Percentiles rank a stretch among this genome's conserved stretches.
phyloP scores from a whole-genome alignment of 2,329 filamentous ascomycete species.

The Colletotrichum karsti region DNA sequence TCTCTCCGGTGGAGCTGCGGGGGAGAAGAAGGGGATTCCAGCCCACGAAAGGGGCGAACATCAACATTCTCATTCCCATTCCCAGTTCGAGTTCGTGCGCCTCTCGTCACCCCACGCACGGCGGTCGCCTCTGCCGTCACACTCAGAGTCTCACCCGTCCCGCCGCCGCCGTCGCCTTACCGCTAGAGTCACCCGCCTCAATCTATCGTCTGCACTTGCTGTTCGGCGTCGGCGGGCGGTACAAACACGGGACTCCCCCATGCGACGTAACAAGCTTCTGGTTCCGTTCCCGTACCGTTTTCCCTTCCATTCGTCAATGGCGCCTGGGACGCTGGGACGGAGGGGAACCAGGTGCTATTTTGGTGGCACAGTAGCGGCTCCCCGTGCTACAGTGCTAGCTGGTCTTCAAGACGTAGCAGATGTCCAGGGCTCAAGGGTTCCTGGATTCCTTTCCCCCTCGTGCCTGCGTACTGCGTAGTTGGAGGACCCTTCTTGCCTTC shows the following conservation, averaged over 20 bases:
- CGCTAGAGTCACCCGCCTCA: not conserved
- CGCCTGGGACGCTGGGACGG: not conserved
- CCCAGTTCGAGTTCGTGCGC: not conserved
- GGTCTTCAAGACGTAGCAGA: not conserved
- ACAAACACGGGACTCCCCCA: not conserved
- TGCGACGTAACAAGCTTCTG: not conserved
- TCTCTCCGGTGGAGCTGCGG: constrained; percentile 11
- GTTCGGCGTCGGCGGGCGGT: not conserved
- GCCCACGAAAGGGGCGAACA: constrained; percentile 17
- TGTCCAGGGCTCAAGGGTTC: not conserved
- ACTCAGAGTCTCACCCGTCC: not conserved
- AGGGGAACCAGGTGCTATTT: constrained; percentile 6
- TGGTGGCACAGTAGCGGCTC: not conserved
- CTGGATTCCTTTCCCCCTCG: not conserved
- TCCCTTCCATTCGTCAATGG: constrained; percentile 11
- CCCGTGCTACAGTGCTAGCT: not conserved
- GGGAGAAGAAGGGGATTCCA: not conserved
- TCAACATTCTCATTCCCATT: constrained; percentile 9
- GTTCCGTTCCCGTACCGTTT: constrained; percentile 10
- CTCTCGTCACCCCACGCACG: constrained; percentile 14
- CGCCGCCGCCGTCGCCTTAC: not conserved
- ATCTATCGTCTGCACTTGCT: not conserved
- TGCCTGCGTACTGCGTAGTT: not conserved
- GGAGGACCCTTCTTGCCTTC: constrained; percentile 10
- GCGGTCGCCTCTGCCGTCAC: constrained; percentile 10